These are phyloP conservation scores for Picea glauca DNA, from an alignment of 75 land plant species.

Conservation along the genomic window DNA sequence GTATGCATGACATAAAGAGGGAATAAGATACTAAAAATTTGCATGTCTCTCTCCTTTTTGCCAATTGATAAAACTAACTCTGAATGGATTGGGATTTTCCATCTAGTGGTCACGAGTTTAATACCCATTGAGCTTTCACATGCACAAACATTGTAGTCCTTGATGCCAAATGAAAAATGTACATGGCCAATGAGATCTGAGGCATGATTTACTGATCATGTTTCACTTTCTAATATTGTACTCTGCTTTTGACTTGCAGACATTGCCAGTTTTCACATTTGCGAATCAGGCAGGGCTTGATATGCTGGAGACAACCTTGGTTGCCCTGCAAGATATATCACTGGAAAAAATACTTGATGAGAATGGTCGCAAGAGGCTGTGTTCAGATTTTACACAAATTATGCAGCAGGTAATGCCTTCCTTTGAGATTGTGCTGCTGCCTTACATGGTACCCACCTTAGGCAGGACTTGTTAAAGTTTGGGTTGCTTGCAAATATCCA, in stretches of 20 bases:
- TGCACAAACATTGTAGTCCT: not conserved
- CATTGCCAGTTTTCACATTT: constrained; percentile 73
- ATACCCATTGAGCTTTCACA: not conserved
- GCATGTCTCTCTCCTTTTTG: not conserved
- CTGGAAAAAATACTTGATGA: constrained; percentile 90
- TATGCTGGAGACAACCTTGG: constrained; percentile 87
- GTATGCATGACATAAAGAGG: constrained; percentile 15
- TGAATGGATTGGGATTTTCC: not conserved
- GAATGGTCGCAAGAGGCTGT: constrained; percentile 64
- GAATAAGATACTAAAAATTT: not conserved
- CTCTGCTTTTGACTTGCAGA: constrained; percentile 38
- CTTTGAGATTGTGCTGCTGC: not conserved
- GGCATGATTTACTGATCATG: not conserved
- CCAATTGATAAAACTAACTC: not conserved
- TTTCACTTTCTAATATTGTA: not conserved
- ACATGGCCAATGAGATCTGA: not conserved
- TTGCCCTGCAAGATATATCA: constrained; percentile 68
- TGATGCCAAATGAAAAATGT: constrained; percentile 12
- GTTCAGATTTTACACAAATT: constrained; percentile 69
- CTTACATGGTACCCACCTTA: not conserved
- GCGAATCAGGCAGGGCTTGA: constrained; percentile 94
- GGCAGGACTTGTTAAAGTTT: not conserved
- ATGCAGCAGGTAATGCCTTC: constrained; percentile 71
- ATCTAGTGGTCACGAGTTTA: not conserved
- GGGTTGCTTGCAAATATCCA: not conserved